Conservation (phyloP, 805 yeast species). For the Ogataea thermomethanolica region DNA sequence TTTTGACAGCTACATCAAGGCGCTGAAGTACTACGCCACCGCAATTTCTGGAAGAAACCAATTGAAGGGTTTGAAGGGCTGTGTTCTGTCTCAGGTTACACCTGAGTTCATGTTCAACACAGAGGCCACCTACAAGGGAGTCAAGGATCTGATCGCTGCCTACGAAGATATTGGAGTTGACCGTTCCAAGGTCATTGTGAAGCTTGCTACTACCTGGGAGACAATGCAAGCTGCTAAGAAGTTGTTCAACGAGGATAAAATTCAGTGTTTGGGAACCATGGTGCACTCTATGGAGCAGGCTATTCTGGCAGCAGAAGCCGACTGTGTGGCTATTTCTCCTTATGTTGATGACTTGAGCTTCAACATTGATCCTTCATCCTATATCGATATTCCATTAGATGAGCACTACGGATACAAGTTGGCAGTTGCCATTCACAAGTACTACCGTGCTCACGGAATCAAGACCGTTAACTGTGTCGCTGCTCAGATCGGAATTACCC, state of each 20-base stretch:
- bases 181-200: conserved; percentile 32
- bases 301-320: conserved; percentile 36
- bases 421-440: conserved; percentile 32
- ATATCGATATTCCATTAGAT: conserved; percentile 20
- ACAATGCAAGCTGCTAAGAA: conserved; percentile 32
- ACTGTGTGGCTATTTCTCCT: conserved; percentile 34
- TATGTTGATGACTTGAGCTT: conserved; percentile 32
- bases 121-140: conserved; percentile 26
- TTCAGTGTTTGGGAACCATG: conserved; percentile 36
- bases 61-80: conserved; percentile 20
- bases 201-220: conserved; percentile 35
- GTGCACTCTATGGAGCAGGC: conserved; percentile 36
- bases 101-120: conserved; percentile 29
- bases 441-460: conserved; percentile 31
- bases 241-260: conserved; percentile 23
- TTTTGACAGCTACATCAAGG: conserved; percentile 15
- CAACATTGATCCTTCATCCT: conserved; percentile 27
- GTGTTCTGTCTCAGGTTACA: conserved; percentile 29
- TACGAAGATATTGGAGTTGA: conserved; percentile 33
- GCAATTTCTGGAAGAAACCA: conserved; percentile 27
- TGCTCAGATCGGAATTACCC: conserved; percentile 32
- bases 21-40: conserved; percentile 20
- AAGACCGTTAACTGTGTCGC: conserved; percentile 33
- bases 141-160: conserved; percentile 28
- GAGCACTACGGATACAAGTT: conserved; percentile 31